Percentiles rank a stretch among this genome's conserved stretches.
Conservation (phyloP, 495 filamentous ascomycete species). For the Neurospora sp. region DNA sequence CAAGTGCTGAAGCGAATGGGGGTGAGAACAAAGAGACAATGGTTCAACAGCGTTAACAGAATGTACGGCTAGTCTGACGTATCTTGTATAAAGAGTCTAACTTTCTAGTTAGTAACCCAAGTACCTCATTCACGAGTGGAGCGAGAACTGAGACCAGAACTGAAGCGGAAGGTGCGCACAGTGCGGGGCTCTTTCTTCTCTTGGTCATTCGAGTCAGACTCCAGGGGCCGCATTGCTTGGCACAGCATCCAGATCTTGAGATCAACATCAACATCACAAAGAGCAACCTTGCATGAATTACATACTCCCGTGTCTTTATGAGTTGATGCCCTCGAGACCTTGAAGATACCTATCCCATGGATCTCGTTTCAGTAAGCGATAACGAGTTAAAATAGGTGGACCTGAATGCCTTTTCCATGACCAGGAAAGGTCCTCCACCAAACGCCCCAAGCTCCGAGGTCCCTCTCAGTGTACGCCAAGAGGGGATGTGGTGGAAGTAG, state of each 20-base stretch:
- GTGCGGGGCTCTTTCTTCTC: not conserved
- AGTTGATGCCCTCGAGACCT: not conserved
- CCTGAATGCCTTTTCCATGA: not conserved
- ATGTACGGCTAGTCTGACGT: not conserved
- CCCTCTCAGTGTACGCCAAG: not conserved
- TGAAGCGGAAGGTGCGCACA: not conserved
- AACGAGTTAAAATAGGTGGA: not conserved
- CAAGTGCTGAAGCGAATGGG: not conserved
- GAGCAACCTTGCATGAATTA: not conserved
- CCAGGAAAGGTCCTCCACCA: not conserved
- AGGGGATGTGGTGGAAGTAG: not conserved
- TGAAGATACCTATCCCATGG: not conserved
- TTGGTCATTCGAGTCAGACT: not conserved
- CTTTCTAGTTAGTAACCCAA: not conserved
- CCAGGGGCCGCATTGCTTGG: not conserved
- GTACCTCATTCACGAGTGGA: not conserved
- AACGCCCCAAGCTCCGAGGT: not conserved
- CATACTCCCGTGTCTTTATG: not conserved
- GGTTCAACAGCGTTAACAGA: not conserved
- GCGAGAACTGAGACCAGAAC: not conserved
- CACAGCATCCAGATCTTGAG: not conserved
- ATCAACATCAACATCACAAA: not conserved
- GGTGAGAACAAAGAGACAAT: not conserved
- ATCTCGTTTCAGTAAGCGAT: not conserved
- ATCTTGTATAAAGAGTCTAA: not conserved